These are phyloP conservation scores for Cymbidium sinense DNA, from an alignment of 106 monocot genomes.

Conservation along the genomic window DNA sequence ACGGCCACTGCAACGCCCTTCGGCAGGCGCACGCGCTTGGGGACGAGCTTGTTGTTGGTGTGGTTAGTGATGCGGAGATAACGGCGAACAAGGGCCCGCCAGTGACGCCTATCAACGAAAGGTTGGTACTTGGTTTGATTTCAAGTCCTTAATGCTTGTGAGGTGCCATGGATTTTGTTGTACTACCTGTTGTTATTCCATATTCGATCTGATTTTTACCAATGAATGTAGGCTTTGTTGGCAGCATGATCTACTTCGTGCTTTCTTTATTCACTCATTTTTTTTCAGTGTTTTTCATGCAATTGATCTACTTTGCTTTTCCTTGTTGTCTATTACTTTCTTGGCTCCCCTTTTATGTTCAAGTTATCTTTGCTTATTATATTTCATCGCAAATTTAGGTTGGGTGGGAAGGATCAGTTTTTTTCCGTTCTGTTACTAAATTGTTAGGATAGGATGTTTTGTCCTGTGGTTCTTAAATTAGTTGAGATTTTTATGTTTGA, in stretches of 20 bases:
- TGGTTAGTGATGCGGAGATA: conserved; percentile 92
- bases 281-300: neutral
- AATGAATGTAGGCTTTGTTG: neutral
- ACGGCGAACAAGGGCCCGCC: conserved; percentile 89
- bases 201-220: neutral
- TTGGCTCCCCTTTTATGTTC: neutral
- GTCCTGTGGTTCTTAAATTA: neutral
- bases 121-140: conserved; percentile 22
- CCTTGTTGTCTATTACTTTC: neutral
- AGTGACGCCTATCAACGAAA: conserved; percentile 76
- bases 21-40: conserved; percentile 84
- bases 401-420: neutral
- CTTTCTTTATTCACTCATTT: neutral
- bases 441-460: neutral
- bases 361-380: neutral
- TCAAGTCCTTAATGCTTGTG: neutral
- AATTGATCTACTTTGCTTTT: neutral
- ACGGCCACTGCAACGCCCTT: conserved; percentile 93
- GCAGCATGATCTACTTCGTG: neutral
- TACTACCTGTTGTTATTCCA: neutral
- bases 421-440: neutral
- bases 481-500: neutral
- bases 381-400: neutral
- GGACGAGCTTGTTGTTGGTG: conserved; percentile 89
- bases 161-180: neutral